A percentile compares a stretch with the other conserved stretches of the same genome.
These are phyloP conservation scores for Boletus tomentosulus DNA, from an alignment of 768 basidiomycete genomes.

Conservation along the genomic window DNA sequence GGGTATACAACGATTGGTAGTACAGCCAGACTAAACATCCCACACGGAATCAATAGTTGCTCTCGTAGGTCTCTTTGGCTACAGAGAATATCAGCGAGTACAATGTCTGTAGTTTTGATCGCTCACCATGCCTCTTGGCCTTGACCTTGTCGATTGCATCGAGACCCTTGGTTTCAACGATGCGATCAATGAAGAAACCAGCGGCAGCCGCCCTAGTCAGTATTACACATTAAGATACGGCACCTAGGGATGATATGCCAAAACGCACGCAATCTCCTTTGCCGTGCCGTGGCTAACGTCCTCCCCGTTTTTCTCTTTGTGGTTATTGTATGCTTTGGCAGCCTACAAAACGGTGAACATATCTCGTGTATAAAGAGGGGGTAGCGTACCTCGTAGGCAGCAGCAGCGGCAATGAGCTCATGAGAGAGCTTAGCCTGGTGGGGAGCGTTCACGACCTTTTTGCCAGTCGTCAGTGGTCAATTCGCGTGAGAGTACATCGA, in stretches of 20 bases:
- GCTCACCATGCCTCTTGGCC: conserved; percentile 38
- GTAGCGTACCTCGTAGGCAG: conserved; percentile 51
- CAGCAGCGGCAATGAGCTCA: conserved; percentile 65
- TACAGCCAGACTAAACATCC: background rate
- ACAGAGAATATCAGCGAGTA: background rate
- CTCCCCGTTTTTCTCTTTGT: conserved; percentile 46
- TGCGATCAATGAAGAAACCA: conserved; percentile 50
- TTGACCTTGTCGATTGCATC: conserved; percentile 43
- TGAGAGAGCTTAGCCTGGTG: conserved; percentile 61
- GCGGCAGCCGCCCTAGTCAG: conserved; percentile 47
- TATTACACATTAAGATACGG: background rate
- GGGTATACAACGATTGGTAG: conserved; percentile 7
- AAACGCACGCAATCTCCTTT: conserved; percentile 48
- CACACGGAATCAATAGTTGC: too few relatives aligned
- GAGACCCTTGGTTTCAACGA: conserved; percentile 58
- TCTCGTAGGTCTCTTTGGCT: conserved; percentile 7
- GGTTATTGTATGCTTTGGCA: conserved; percentile 59
- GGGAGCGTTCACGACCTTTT: conserved; percentile 43
- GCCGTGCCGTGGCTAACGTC: conserved; percentile 48
- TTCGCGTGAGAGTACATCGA: background rate
- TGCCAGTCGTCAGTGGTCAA: background rate
- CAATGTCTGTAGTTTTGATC: too few relatives aligned
- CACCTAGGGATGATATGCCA: background rate
- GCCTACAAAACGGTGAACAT: conserved; percentile 38
- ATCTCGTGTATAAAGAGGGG: background rate